phyloP scores from a whole-genome alignment of 2,329 filamentous ascomycete species.

The Harringtonia lauricola region DNA sequence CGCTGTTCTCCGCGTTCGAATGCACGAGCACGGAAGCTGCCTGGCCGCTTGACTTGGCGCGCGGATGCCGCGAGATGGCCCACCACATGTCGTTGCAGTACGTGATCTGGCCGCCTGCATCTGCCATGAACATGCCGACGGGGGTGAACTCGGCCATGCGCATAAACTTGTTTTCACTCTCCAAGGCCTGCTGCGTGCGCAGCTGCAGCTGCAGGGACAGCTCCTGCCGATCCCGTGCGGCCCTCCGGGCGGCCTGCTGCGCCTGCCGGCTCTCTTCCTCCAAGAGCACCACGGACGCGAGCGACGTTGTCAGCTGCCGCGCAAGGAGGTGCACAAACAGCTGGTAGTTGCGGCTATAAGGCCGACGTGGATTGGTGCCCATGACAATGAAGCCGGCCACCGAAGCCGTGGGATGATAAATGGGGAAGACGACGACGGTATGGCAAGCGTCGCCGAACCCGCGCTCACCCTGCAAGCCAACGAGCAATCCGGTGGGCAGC shows the following conservation, averaged over 20 bases:
- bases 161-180: conserved; percentile 69
- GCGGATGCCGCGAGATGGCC: conserved; percentile 57
- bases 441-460: conserved; percentile 61
- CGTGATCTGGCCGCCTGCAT: conserved; percentile 56
- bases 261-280: conserved; percentile 73
- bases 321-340: conserved; percentile 66
- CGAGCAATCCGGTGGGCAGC: conserved; percentile 51
- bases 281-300: conserved; percentile 72
- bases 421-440: conserved; percentile 65
- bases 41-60: conserved; percentile 43
- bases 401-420: conserved; percentile 49
- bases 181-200: conserved; percentile 48
- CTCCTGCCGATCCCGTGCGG: conserved; percentile 66
- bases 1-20: not conserved
- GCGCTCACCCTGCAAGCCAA: conserved; percentile 48
- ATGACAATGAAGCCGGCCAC: conserved; percentile 70
- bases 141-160: conserved; percentile 78
- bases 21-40: not conserved
- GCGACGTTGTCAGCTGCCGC: conserved; percentile 65
- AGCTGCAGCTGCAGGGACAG: conserved; percentile 64
- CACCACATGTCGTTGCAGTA: conserved; percentile 77
- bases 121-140: conserved; percentile 78
- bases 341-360: conserved; percentile 71
- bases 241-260: conserved; percentile 61
- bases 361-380: conserved; percentile 66